These are phyloP conservation scores for Coccomyxa subellipsoidea DNA, from an alignment of 163 green algal genomes.

Conservation along the genomic window DNA sequence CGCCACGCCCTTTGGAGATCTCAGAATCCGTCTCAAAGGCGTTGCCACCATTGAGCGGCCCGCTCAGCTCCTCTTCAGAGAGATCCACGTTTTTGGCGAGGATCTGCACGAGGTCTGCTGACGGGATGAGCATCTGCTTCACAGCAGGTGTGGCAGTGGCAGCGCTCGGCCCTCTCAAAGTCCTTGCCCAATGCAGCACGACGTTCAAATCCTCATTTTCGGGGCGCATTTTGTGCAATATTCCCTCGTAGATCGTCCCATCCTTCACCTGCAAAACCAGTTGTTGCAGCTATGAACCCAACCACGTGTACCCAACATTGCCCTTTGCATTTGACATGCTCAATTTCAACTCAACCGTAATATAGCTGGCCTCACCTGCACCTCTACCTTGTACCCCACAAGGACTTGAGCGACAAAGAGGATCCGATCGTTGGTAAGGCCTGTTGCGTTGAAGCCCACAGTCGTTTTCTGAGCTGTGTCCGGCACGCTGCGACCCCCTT, in stretches of 20 bases:
- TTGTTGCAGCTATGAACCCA: not conserved
- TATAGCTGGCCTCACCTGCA: not conserved
- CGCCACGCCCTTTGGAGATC: not conserved
- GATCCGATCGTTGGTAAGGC: not conserved
- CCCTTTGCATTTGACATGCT: not conserved
- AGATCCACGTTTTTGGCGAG: not conserved
- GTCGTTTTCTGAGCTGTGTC: not conserved
- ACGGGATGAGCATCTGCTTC: not conserved
- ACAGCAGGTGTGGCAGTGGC: not conserved
- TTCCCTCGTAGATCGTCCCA: not conserved
- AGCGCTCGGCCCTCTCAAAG: not conserved
- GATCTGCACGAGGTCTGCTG: constrained; percentile 4
- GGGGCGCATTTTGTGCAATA: not conserved
- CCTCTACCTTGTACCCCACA: not conserved
- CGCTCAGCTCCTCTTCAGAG: not conserved
- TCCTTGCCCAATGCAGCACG: not conserved
- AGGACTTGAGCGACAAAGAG: not conserved
- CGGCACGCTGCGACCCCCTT: not conserved
- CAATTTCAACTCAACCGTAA: not conserved
- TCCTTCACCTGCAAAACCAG: not conserved
- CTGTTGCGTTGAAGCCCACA: constrained; percentile 1
- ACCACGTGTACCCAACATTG: too few relatives aligned
- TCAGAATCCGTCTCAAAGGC: not conserved
- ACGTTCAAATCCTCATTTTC: not conserved
- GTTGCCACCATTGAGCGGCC: not conserved